Conservation (phyloP, 768 basidiomycete genomes). For the Trametes coccinea region DNA sequence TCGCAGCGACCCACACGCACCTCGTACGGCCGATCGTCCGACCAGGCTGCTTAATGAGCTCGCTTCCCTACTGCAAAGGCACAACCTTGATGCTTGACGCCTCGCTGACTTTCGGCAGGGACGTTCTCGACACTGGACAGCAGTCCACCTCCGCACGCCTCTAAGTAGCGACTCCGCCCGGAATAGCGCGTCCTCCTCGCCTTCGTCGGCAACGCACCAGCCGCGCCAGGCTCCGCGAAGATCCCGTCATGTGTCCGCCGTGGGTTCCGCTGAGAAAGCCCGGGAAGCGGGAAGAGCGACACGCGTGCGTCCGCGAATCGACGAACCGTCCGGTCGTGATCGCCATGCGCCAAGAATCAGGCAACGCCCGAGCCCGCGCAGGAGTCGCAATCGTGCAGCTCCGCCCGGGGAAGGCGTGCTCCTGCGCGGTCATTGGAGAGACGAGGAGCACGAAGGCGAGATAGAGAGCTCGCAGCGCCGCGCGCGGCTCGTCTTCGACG, state of each 20-base stretch:
- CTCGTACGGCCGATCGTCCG: not conserved
- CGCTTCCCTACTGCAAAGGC: not conserved
- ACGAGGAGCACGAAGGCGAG: too few species aligned
- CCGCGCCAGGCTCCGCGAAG: slow-evolving; percentile 5
- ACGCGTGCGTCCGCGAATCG: not conserved
- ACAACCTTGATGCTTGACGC: not conserved
- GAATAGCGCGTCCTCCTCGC: too few species aligned
- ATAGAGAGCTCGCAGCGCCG: too few species aligned
- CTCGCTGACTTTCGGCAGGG: not conserved
- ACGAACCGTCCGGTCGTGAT: not conserved
- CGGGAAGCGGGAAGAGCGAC: not conserved
- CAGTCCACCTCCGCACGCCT: not conserved
- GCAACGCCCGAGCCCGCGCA: not conserved
- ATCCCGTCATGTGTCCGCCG: slow-evolving; percentile 12
- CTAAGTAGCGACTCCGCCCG: not conserved
- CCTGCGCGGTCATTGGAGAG: too few species aligned
- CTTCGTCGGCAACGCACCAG: not conserved
- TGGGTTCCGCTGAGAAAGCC: slow-evolving; percentile 8
- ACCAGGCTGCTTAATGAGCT: not conserved
- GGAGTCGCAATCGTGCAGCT: not conserved
- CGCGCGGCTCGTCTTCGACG: too few species aligned
- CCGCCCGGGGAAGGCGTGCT: not conserved
- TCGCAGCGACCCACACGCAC: slow-evolving; percentile 1
- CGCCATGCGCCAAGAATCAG: not conserved
- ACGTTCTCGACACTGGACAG: not conserved